Base-by-base conservation (phyloP, 2,329 filamentous ascomycete genomes). In the Aspergillus thermomutatus region DNA sequence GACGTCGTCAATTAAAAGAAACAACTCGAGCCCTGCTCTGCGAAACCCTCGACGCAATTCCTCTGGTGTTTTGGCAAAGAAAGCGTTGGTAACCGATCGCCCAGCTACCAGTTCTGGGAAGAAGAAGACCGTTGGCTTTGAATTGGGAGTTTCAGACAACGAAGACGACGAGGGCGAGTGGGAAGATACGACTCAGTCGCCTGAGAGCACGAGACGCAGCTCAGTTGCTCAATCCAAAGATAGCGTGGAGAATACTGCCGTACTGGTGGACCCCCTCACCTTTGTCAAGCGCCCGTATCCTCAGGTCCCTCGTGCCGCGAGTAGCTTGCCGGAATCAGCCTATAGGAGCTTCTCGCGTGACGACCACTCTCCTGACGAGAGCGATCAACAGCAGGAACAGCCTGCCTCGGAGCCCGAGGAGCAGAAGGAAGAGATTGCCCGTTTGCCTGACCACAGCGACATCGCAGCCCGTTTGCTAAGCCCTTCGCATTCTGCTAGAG, bases 171-270 rank as follows among this genome's bases (percentile, higher is more conserved):
- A 79, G 58, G 75, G 67, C 57, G 77, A 79, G 60, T 79, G 77
- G 77, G 77, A 79, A 59, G 77, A 80, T 64, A 78, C 75, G 26
- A 78, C 77, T 23, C 75, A 78, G 59, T 80, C 77, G 19, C 76
- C 77, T 31, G 76, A 78, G 60, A 77, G 77, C 57, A 79, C 77
- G 11, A 69, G 77, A 57, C 75, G 75, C 53, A 77, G 77, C 60
- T 80, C 77, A 8, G 67, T 75, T 47, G 74, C 65, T 27, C 70
- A 72, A 49, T 71, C 67, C 21, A 71, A 67, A 53, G 69, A 69
- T 31, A 72, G 70, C 55, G 62, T 65, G 34, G 73, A 74, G 49
- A 75, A 72, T 56, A 59, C 60, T 41, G 61, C 66, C 10, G 69
- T 74, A 28, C 55, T 75, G 48, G 69, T 75, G 46, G 73, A 75